Evolutionary conservation across 2,329 filamentous ascomycete species (phyloP).

Genomic region (Lithohypha guttulata): DNA sequence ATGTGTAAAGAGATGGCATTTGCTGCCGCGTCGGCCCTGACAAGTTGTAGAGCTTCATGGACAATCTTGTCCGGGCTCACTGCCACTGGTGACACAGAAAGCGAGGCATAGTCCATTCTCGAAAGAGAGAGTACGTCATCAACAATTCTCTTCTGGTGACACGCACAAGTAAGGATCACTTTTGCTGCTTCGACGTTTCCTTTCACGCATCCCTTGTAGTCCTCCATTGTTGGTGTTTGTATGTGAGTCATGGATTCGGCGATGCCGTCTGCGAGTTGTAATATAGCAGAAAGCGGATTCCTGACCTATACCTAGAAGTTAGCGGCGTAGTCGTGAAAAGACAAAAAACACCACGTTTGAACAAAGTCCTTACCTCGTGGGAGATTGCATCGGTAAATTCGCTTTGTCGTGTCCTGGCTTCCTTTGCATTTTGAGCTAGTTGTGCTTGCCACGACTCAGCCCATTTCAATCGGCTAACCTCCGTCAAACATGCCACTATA

Average conservation of each 20-base stretch:
- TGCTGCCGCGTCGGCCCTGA: conserved; percentile 53
- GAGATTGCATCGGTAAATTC: conserved; percentile 63
- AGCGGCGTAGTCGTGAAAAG: no score
- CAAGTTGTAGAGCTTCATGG: conserved; percentile 60
- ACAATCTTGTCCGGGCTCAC: conserved; percentile 57
- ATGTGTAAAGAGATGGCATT: conserved; percentile 12
- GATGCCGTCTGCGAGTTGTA: conserved; percentile 48
- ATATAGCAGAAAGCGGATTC: conserved; percentile 44
- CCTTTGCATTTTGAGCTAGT: conserved; percentile 13
- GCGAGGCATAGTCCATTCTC: conserved; percentile 63
- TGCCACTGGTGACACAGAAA: conserved; percentile 59
- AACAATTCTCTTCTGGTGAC: conserved; percentile 68
- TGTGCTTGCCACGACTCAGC: conserved; percentile 33
- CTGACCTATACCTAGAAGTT: no score
- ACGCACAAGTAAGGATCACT: conserved; percentile 63
- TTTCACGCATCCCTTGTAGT: conserved; percentile 36
- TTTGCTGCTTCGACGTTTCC: conserved; percentile 62
- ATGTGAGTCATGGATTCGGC: conserved; percentile 31
- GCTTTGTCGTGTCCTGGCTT: conserved; percentile 42
- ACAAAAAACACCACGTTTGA: no score
- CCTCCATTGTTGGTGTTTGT: neutral
- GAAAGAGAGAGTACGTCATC: conserved; percentile 63
- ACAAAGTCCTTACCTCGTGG: conserved; percentile 44
- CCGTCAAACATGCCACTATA: conserved; percentile 33
- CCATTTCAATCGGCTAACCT: conserved; percentile 24